Percentiles rank a stretch among this genome's conserved stretches.
Evolutionary conservation across 768 basidiomycete genomes (phyloP).

Genomic region (Hydnomerulius pinastri): DNA sequence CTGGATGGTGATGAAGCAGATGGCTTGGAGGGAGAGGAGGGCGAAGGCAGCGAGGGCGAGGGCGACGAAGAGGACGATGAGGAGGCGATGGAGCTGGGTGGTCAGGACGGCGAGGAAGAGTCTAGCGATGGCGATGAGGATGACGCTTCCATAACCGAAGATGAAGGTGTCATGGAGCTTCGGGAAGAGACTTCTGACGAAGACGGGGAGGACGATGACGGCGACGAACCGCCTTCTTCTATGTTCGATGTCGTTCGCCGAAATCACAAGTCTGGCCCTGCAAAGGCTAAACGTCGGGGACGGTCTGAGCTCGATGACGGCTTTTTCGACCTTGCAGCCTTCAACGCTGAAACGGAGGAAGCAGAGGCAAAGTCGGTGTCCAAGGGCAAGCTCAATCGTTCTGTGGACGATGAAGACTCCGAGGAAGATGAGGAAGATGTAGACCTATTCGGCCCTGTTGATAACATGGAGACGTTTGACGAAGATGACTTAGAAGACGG

Average conservation of each 20-base stretch:
- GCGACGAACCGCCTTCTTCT: constrained; percentile 20
- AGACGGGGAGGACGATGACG: constrained; percentile 37
- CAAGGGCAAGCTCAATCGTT: constrained; percentile 56
- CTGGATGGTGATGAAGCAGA: constrained; percentile 53
- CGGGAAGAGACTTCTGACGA: constrained; percentile 42
- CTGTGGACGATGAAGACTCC: constrained; percentile 49
- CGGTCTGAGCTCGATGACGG: constrained; percentile 75
- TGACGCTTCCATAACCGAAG: constrained; percentile 26
- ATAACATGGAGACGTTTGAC: constrained; percentile 41
- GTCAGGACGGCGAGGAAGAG: constrained; percentile 30
- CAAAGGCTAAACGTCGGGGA: constrained; percentile 21
- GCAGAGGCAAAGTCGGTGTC: constrained; percentile 67
- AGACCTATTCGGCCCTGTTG: constrained; percentile 69
- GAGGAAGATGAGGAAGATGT: constrained; percentile 53
- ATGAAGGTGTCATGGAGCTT: constrained; percentile 32
- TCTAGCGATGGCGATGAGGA: constrained; percentile 23
- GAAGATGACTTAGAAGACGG: constrained; percentile 49
- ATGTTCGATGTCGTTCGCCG: constrained; percentile 27
- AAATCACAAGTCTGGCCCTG: constrained; percentile 25
- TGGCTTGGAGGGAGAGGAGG: constrained; percentile 16
- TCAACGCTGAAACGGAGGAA: constrained; percentile 84
- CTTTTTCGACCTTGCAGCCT: constrained; percentile 86
- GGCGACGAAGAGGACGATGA: constrained; percentile 35
- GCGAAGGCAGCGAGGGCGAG: constrained; percentile 25
- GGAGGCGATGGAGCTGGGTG: constrained; percentile 27